A percentile compares a stretch with the other conserved stretches of the same genome.
These are phyloP conservation scores for Cladorrhinum sp. DNA, from an alignment of 2,329 filamentous ascomycete genomes.

Conservation along the genomic window DNA sequence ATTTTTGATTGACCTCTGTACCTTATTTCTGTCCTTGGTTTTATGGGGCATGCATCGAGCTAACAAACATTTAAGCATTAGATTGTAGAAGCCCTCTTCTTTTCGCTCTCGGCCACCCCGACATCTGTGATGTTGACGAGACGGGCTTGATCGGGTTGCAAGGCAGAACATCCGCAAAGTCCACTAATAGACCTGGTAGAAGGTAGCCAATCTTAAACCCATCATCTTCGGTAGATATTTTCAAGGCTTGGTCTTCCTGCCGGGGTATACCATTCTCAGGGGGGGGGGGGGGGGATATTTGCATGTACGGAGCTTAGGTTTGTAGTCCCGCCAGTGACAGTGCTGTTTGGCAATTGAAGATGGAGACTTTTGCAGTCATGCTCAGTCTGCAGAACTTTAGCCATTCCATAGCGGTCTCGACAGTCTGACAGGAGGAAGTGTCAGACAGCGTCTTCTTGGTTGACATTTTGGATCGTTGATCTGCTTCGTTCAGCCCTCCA, in stretches of 20 bases:
- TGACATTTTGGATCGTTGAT: not conserved
- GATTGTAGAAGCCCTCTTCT: not conserved
- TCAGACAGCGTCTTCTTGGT: not conserved
- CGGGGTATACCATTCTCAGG: no score
- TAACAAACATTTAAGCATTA: no score
- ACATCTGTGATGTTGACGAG: not conserved
- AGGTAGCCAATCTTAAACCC: not conserved
- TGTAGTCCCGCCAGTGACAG: not conserved
- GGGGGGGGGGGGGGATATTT: no score
- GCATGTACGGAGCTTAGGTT: not conserved
- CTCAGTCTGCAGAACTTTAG: not conserved
- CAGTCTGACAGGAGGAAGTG: not conserved
- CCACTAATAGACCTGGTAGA: not conserved
- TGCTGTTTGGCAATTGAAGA: not conserved
- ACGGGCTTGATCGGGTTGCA: not conserved
- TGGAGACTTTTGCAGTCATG: not conserved
- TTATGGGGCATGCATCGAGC: no score
- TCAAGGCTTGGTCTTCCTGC: no score
- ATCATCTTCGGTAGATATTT: no score
- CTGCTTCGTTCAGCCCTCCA: constrained; percentile 43
- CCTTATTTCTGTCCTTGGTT: no score
- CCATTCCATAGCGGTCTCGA: not conserved
- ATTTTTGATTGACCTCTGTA: no score
- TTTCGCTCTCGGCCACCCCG: not conserved
- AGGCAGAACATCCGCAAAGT: not conserved